Evolutionary conservation across 768 basidiomycete species (phyloP), one percentile per base, ranked within the genome.

Genomic region (Podaxis sp.): DNA sequence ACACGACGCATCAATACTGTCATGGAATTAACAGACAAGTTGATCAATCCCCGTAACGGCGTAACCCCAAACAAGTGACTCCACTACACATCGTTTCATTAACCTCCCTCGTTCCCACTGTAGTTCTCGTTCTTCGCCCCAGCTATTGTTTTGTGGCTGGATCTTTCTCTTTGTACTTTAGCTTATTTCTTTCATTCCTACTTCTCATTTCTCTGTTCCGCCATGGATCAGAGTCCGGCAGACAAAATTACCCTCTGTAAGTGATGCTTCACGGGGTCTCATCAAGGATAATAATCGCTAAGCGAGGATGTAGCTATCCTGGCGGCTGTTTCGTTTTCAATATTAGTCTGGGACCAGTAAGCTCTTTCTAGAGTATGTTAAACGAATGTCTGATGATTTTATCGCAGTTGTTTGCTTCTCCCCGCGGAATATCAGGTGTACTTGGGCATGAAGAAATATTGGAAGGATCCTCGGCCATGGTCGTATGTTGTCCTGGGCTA

Each of bases 391-490:
- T 51, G 20, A 38, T 24, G 22, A 30, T 3, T 24, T 51, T 13
- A 3, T 30, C 33, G 2, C 11, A 60, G 58, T 11, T 40, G 33
- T 37, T n/a, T 51, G 22, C 37, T 50, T 12, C 63, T 75, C 33
- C 72, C 72, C 6, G 68, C 72, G 20, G 75, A 76, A 60, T 65
- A 71, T 38, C 58, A 53, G 69, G 72, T 53, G 40, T 75, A 13
- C 73, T 73, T 52, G 66, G 58, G 24, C 40, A 58, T 66, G 54
- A 69, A 67, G 64, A 69, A 64, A 66, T 68, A 60, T 54, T 72
- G 66, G 72, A 71, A 60, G 64, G 66, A 66, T 66, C 60, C 37
- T 63, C 66, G 38, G 71, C 73, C 72, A 7, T 76, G 72, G 72
- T 69, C 71, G 74, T 75, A 56, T 64, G 74, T 69, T 7, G 4